Conservation (phyloP, 1,284 basidiomycete species). For the Kwoniella shivajii region DNA sequence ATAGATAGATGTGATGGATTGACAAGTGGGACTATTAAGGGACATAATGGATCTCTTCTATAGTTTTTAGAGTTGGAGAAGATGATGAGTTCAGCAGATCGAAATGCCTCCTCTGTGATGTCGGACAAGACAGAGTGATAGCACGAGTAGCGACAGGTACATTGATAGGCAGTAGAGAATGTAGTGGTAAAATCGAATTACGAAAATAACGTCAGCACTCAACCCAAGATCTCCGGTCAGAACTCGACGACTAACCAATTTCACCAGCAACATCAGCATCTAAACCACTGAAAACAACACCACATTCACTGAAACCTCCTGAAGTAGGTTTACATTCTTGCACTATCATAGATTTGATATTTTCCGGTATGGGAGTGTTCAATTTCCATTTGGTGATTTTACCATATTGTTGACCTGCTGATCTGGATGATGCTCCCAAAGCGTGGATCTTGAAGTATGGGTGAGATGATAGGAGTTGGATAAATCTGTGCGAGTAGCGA, state of each 20-base stretch:
- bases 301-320: constrained; percentile 71
- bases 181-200: too few relatives aligned
- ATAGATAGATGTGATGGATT: constrained; percentile 87
- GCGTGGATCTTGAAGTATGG: constrained; percentile 88
- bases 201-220: too few relatives aligned
- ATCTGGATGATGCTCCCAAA: constrained; percentile 86
- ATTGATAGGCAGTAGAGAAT: too few relatives aligned
- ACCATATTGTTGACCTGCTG: constrained; percentile 81
- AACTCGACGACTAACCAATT: constrained; percentile 68
- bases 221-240: background rate
- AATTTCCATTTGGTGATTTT: constrained; percentile 92
- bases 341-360: constrained; percentile 71
- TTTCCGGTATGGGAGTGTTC: constrained; percentile 69
- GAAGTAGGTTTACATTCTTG: constrained; percentile 75
- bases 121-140: background rate
- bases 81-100: constrained; percentile 83
- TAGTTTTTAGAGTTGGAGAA: constrained; percentile 99
- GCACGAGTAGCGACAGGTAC: background rate
- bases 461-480: constrained; percentile 82
- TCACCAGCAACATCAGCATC: constrained; percentile 94
- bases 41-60: constrained; percentile 89
- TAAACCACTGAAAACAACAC: constrained; percentile 90
- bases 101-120: constrained; percentile 76
- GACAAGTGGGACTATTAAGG: constrained; percentile 94
- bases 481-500: constrained; percentile 61